Evolutionary conservation across 2,329 filamentous ascomycete species (phyloP), one percentile per base, ranked within the genome.

Genomic region (Exophiala oligosperma): DNA sequence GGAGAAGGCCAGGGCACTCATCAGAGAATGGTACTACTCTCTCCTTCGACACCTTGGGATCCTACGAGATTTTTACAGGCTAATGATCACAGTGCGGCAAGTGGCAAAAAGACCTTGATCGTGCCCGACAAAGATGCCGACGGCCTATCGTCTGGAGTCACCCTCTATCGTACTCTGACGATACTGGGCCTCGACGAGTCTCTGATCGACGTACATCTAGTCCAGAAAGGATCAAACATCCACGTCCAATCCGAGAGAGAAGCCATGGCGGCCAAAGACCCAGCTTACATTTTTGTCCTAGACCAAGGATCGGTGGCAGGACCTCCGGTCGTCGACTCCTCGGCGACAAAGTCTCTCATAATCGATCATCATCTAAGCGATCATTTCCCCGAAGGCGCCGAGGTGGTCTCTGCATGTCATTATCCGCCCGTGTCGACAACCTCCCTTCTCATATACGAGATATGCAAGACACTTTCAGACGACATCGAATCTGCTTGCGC

Each of bases 71-170:
- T 9, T 9, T 7, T 35, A 35, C 32, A 35, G 37, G 47, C 54
- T 63, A 49, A 57, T n/a, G 29, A 38, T 26, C 51, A 9, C 61
- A 86, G 84, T 69, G 84, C 79, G 17, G 66, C 73, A 14, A 72
- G 81, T 9, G 71, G 77, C 8, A 77, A 82, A 56, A 76, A 73
- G 37, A 82, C 81, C 1, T 70, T 89, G 17, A 84, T 90, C 12
- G 77, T 88, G 0, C 87, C 87, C 0, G 86, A 89, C 67, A 89
- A 88, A 66, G 86, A 89, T 64, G 85, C 85, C 2, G 86, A 89
- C 69, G 87, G 86, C 0, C 74, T 90, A 2, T 81, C 81, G 1
- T 83, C 86, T 1, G 87, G 86, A 0, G 81, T 81, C 1, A 88
- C 89, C 29, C 69, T 89, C 1, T 76, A 83, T 55, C 81, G 80